Evolutionary conservation across 768 basidiomycete genomes (phyloP), one percentile per base, ranked within the genome.

Genomic region (Royoungia palumana): DNA sequence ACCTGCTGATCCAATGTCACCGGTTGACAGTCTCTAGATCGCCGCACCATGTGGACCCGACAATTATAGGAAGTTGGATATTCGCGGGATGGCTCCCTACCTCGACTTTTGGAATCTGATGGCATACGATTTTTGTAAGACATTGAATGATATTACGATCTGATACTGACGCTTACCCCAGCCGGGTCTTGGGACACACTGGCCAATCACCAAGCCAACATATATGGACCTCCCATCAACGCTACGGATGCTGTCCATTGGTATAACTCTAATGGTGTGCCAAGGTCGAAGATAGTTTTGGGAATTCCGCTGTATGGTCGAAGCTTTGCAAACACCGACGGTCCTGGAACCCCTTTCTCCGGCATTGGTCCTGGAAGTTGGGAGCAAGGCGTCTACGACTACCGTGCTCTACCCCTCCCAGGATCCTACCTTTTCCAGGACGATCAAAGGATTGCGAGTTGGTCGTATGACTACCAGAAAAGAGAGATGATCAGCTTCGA

Each of bases 81-180:
- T 93, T 39, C 70, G 67, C 20, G 89, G 89, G 52, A 98, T 99
- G 94, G 86, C 94, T 64, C 75, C 75, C 50, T 84, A 78, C 49
- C 82, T 99, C 20, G 89, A 92, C 61, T 94, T 97, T 66, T 98
- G 94, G 94, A 98, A 99, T 64, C 70, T 99, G 66, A 99, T 99
- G 96, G 83, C 87, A 1, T 91, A 92, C 56, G 89, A 91, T 64
- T 91, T 86, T 59, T 79, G 87, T 86, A 55, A 54, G 64, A 41
- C 47, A 77, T 68, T 24, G 35, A 19, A 20, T 28, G 35, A 32
- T 21, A 36, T 35, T 47, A 19, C 22, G 51, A 37, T 49, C 42
- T 35, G 41, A 43, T 47, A 39, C 38, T 59, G 35, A 62, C 41
- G 22, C 14, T n/a, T 42, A 13, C 36, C 17, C 20, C 48, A 88